Evolutionary conservation across 2,329 filamentous ascomycete species (phyloP).

Genomic region (Aspergillus sp.): DNA sequence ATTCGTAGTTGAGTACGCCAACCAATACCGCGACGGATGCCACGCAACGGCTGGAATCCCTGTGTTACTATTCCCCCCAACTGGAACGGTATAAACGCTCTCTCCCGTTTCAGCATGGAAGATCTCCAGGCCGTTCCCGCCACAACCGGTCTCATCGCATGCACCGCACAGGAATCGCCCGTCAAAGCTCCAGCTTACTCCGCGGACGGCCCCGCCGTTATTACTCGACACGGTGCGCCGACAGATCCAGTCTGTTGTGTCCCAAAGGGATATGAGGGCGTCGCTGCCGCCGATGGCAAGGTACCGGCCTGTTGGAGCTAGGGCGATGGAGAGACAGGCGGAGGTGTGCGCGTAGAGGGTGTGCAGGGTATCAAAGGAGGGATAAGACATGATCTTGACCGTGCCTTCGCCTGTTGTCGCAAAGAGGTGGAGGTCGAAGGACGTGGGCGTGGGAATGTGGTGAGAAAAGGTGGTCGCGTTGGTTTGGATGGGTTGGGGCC

Average conservation of each 20-base stretch:
- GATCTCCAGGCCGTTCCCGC: constrained; percentile 39
- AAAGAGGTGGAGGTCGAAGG: constrained; percentile 36
- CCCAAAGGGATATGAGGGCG: constrained; percentile 44
- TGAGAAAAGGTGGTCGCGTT: constrained; percentile 43
- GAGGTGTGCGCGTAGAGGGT: constrained; percentile 43
- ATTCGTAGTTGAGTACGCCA: constrained; percentile 41
- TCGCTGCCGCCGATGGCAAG: constrained; percentile 43
- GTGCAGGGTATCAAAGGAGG: constrained; percentile 37
- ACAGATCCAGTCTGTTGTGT: constrained; percentile 45
- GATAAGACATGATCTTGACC: constrained; percentile 42
- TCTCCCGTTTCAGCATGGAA: constrained; percentile 45
- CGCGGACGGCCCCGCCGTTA: constrained; percentile 39
- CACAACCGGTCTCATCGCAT: constrained; percentile 39
- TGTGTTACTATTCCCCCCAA: constrained; percentile 25
- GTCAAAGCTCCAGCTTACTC: constrained; percentile 45
- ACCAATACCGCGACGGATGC: constrained; percentile 44
- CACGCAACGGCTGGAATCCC: constrained; percentile 42
- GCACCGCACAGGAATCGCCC: constrained; percentile 42
- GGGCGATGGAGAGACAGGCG: constrained; percentile 39
- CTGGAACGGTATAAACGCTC: constrained; percentile 39
- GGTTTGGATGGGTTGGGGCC: constrained; percentile 40
- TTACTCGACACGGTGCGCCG: constrained; percentile 39
- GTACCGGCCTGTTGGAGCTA: constrained; percentile 41
- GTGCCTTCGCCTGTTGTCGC: constrained; percentile 43
- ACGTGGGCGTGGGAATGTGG: constrained; percentile 27